A percentile compares a stretch with the other conserved stretches of the same genome.
Evolutionary conservation across 2,329 filamentous ascomycete species (phyloP).

Genomic region (Domatiomyces catenatus): DNA sequence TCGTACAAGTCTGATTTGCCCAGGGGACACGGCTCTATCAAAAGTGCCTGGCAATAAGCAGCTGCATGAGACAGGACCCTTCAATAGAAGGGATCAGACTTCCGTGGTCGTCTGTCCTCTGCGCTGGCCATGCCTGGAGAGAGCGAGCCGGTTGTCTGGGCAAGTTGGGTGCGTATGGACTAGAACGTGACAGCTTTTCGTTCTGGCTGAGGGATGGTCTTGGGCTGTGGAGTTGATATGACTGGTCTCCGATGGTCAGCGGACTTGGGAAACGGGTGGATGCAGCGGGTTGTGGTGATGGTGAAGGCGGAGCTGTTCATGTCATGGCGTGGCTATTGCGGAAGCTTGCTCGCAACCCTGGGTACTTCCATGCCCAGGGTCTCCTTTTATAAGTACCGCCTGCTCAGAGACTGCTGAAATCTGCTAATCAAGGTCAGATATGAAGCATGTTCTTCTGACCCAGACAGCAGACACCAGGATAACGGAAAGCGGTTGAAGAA

Average conservation of each 20-base stretch:
- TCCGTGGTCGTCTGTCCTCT: slow-evolving; percentile 64
- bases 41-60: slow-evolving; percentile 11
- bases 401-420: slow-evolving; percentile 1
- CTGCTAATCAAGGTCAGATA: background rate
- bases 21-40: background rate
- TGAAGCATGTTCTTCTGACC: background rate
- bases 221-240: slow-evolving; percentile 10
- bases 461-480: background rate
- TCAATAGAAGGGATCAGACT: slow-evolving; percentile 88
- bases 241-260: slow-evolving; percentile 7
- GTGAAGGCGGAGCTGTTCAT: slow-evolving; percentile 2
- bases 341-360: slow-evolving; percentile 4
- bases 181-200: slow-evolving; percentile 3
- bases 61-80: slow-evolving; percentile 52
- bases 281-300: slow-evolving; percentile 2
- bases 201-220: slow-evolving; percentile 9
- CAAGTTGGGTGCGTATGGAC: slow-evolving; percentile 5
- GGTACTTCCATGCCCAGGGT: slow-evolving; percentile 10
- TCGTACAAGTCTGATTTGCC: slow-evolving; percentile 1
- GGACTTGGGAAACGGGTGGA: slow-evolving; percentile 1
- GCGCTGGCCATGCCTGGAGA: slow-evolving; percentile 18
- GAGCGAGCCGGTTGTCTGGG: slow-evolving; percentile 7
- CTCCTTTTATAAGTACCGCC: slow-evolving; percentile 17
- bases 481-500: no score
- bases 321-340: background rate